phyloP scores from a whole-genome alignment of 2,329 filamentous ascomycete species.

The Chaetoscypha palmicola region DNA sequence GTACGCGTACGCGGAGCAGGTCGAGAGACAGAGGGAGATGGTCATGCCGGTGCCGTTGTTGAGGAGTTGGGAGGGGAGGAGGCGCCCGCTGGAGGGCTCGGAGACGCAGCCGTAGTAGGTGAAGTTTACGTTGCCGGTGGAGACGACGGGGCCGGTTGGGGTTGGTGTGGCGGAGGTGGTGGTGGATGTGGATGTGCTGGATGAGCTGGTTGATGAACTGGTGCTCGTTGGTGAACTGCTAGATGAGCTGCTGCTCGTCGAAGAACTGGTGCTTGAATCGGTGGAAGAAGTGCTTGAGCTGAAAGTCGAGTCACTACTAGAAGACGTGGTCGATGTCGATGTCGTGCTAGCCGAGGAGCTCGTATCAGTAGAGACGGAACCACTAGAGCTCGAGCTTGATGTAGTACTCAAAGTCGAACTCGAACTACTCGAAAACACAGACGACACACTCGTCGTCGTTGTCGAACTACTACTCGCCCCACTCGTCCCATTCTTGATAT shows the following conservation, averaged over 20 bases:
- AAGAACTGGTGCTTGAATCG: neutral
- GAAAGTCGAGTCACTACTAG: neutral
- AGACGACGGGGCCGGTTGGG: conserved; percentile 14
- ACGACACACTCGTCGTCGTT: conserved; percentile 3
- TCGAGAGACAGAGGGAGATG: conserved; percentile 27
- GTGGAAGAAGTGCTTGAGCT: neutral
- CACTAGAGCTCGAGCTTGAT: conserved; percentile 3
- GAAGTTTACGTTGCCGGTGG: conserved; percentile 27
- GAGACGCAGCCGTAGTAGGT: conserved; percentile 27
- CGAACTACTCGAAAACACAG: neutral
- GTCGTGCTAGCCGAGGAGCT: neutral
- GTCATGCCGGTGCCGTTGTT: conserved; percentile 29
- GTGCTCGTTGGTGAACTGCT: conserved; percentile 7
- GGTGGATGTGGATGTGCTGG: conserved; percentile 7
- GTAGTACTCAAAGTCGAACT: conserved; percentile 1
- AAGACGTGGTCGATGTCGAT: neutral
- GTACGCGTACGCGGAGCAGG: conserved; percentile 30
- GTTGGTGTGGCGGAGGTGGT: conserved; percentile 19
- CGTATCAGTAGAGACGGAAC: neutral
- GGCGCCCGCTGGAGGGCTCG: conserved; percentile 22
- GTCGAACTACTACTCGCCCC: neutral
- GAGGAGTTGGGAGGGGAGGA: conserved; percentile 17
- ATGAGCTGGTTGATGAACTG: conserved; percentile 20
- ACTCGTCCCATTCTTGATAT: conserved; percentile 14
- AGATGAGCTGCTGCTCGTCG: neutral